Conservation (phyloP, 164 flowering plant genomes). For the Vitis labrusca region DNA sequence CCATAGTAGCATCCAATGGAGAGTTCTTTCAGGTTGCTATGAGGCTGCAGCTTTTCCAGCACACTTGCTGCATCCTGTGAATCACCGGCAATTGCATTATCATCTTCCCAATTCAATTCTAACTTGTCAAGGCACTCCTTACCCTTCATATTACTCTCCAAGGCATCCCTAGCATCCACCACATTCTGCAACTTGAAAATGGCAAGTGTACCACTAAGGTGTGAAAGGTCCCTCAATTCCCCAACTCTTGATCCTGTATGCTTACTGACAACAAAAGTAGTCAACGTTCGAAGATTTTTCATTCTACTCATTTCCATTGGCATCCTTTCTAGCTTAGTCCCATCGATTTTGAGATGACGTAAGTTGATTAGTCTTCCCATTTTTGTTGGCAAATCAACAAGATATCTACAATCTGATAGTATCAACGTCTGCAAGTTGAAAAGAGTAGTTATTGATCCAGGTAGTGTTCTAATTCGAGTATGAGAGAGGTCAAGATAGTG, state of each 20-base stretch:
- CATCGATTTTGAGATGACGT: neutral
- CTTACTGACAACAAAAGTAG: neutral
- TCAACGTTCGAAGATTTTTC: neutral
- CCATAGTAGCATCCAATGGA: too few species aligned
- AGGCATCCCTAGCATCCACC: neutral
- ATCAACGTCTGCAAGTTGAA: neutral
- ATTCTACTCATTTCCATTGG: neutral
- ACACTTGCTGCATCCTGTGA: too few species aligned
- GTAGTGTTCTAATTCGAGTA: neutral
- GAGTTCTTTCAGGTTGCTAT: too few species aligned
- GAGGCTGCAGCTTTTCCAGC: too few species aligned
- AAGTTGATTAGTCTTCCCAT: neutral
- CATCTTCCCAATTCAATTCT: too few species aligned
- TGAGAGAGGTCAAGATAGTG: slow-evolving; percentile 2
- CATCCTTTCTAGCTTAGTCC: neutral
- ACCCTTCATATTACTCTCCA: neutral
- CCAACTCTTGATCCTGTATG: neutral
- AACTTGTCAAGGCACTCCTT: neutral
- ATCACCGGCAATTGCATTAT: too few species aligned
- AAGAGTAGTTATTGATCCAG: neutral
- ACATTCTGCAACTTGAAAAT: neutral
- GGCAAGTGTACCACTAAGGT: neutral
- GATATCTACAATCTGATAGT: neutral
- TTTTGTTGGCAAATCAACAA: neutral
- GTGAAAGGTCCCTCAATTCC: neutral